These are phyloP conservation scores for Leishmania martiniquensis DNA, from an alignment of 208 protist species.

Conservation along the genomic window DNA sequence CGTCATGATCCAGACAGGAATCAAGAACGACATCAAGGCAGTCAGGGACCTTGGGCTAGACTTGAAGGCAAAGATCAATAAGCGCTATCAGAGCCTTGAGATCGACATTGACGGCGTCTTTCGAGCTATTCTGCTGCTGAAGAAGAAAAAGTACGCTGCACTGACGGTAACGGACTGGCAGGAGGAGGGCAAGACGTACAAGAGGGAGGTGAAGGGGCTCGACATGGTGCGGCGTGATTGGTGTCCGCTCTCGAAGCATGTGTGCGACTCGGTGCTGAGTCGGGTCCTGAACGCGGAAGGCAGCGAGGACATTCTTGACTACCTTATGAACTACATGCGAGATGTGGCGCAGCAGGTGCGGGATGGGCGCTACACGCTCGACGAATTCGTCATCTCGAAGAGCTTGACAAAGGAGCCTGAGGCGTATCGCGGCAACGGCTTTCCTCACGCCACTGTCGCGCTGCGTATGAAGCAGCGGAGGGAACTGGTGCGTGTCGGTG, in stretches of 20 bases:
- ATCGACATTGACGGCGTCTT: slow-evolving; percentile 99
- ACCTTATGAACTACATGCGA: slow-evolving; percentile 94
- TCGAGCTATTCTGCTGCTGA: slow-evolving; percentile 96
- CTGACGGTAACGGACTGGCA: slow-evolving; percentile 82
- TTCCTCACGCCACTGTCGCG: slow-evolving; percentile 95
- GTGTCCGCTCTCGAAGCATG: slow-evolving; percentile 97
- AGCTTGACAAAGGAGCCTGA: slow-evolving; percentile 96
- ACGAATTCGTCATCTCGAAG: slow-evolving; percentile 98
- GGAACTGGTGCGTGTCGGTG: slow-evolving; percentile 91
- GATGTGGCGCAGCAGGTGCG: slow-evolving; percentile 80
- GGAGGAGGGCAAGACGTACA: slow-evolving; percentile 64
- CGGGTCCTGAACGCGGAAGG: slow-evolving; percentile 92
- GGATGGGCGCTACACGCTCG: slow-evolving; percentile 70
- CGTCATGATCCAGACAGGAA: slow-evolving; percentile 99
- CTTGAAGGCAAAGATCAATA: slow-evolving; percentile 97
- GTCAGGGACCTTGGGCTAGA: slow-evolving; percentile 91
- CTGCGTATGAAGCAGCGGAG: slow-evolving; percentile 93
- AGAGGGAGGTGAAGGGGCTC: slow-evolving; percentile 97
- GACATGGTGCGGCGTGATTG: slow-evolving; percentile 99
- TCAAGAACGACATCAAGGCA: slow-evolving; percentile 83
- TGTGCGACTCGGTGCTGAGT: slow-evolving; percentile 94
- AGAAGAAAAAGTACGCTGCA: slow-evolving; percentile 96
- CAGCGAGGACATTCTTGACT: slow-evolving; percentile 89
- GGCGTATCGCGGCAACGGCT: slow-evolving; percentile 93
- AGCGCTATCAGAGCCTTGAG: slow-evolving; percentile 97